Evolutionary conservation across 345 rosid genomes (phyloP).

Genomic region (Theobroma cacao): DNA sequence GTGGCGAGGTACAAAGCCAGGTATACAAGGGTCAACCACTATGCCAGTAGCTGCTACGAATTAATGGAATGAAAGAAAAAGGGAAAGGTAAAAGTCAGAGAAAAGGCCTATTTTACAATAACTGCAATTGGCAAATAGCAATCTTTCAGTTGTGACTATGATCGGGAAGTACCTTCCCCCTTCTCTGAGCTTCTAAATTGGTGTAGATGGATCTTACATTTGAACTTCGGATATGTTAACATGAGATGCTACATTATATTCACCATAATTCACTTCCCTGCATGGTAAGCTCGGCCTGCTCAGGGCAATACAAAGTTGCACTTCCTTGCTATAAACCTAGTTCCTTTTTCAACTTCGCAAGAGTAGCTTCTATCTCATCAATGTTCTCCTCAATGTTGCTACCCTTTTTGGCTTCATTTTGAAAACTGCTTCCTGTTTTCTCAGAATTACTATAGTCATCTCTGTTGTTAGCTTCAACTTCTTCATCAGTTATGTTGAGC

Average conservation of each 20-base stretch:
- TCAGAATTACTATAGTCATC: conserved; percentile 26
- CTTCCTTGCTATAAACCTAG: conserved; percentile 57
- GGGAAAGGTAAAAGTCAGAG: background rate
- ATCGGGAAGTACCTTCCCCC: background rate
- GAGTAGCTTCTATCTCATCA: conserved; percentile 89
- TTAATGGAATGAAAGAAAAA: background rate
- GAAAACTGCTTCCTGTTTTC: conserved; percentile 24
- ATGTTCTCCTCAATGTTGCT: conserved; percentile 68
- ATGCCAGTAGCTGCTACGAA: background rate
- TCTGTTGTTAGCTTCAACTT: conserved; percentile 28
- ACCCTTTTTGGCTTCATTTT: conserved; percentile 33
- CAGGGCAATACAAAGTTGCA: background rate
- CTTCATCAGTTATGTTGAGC: conserved; percentile 64
- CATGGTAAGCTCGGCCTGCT: background rate
- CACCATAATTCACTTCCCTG: conserved; percentile 1
- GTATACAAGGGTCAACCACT: background rate
- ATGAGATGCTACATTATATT: background rate
- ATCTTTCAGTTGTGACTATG: background rate
- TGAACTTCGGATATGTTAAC: background rate
- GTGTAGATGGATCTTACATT: background rate
- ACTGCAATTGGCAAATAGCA: background rate
- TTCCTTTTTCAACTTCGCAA: conserved; percentile 79
- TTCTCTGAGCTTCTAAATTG: background rate
- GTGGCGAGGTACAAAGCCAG: background rate
- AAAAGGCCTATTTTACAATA: background rate